Conservation (phyloP, 1,139 yeast species). For the Magnusiomyces magnusii region DNA sequence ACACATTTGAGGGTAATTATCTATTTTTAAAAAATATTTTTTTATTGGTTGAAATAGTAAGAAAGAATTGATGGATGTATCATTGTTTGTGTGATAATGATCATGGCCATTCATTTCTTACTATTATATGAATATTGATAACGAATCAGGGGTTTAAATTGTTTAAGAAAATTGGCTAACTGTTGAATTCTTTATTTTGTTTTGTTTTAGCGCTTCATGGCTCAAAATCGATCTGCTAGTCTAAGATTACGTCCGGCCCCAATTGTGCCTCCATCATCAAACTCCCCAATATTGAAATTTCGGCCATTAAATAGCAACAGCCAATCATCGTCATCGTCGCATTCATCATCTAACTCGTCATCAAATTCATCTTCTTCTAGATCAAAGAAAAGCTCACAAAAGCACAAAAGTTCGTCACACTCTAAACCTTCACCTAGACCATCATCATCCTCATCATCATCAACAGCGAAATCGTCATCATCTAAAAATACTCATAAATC, state of each 20-base stretch:
- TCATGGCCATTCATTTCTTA: too few species aligned
- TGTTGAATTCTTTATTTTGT: neutral
- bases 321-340: neutral
- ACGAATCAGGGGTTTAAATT: neutral
- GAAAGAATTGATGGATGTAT: too few species aligned
- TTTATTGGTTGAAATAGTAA: neutral
- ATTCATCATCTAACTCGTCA: neutral
- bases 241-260: constrained; percentile 29
- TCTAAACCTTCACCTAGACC: neutral
- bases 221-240: constrained; percentile 25
- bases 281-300: constrained; percentile 5
- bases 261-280: constrained; percentile 3
- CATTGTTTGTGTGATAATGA: too few species aligned
- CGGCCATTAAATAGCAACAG: neutral
- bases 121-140: too few species aligned
- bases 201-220: constrained; percentile 21
- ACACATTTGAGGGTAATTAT: constrained; percentile 26
- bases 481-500: neutral
- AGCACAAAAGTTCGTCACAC: neutral
- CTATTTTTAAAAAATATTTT: neutral
- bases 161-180: neutral
- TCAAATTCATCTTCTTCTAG: neutral
- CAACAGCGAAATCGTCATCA: neutral
- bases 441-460: neutral
- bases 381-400: neutral